Base-by-base conservation (phyloP, 1,284 basidiomycete species). In the Agaricales sp. region DNA sequence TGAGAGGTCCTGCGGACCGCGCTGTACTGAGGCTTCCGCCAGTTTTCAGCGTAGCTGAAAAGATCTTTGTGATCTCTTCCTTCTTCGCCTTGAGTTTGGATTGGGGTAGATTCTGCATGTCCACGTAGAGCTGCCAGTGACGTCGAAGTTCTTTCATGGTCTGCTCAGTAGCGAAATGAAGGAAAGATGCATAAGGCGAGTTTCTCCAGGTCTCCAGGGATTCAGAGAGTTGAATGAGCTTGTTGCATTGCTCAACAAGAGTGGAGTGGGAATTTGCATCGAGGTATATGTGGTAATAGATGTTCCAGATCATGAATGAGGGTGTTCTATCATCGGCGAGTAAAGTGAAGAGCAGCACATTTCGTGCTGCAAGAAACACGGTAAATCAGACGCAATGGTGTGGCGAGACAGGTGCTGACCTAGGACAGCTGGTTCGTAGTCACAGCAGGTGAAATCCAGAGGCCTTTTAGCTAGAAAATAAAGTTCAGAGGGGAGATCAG, bases 381-480 rank as follows among this genome's bases (percentile, higher is more conserved):
- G 44, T 24, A 6, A 45, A 11, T 23, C n/a, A n/a, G 18, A 45
- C 20, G 24, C 6, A 6, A 30, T 6, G 26, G 6, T 14, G 25
- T n/a, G n/a, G 41, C 39, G 51, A 22, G 11, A 24, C 21, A 20
- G 6, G 16, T 30, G 50, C 58, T 38, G 51, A 78, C 80, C 78
- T 14, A 82, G 58, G 1, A 81, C 62, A 0, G 70, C 80, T 2
- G 77, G 70, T 37, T 83, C 79, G 13, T 66, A 54, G 58, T 82
- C 80, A 50, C 74, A 77, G 50, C 79, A 82, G 1, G 80, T 82
- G 50, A 82, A 67, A 53, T 82, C 79, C 12, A 80, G 54, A 11
- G 52, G 60, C 16, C 74, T 68, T 4, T 56, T 48, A 20, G 52
- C 69, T 71, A 50, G 12, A 20, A 30, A 16, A 43, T 21, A 19